Base-by-base conservation (phyloP, 108 stramenopile species). In the Skeletonema tropicum region DNA sequence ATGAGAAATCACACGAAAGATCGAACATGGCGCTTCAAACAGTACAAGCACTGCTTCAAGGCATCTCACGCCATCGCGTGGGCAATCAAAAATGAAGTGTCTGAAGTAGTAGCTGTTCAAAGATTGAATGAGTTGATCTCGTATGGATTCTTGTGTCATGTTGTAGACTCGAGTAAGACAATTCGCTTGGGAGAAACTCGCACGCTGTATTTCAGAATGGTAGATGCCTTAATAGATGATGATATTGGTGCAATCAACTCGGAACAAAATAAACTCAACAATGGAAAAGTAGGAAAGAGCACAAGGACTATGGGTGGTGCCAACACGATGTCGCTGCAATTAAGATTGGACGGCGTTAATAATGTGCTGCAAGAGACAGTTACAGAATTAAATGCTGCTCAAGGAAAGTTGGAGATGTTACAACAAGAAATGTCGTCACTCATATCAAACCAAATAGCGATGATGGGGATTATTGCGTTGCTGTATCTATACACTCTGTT, bases 11-110 rank as follows among this genome's bases (percentile, higher is more conserved):
- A 74, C 23, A 80, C 75, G 2, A 71, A 67, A 66, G 83, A 84
- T 36, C 42, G 83, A 60, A 67, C 41, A n/a, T 84, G 79, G 75
- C 68, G 74, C 15, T 76, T 80, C 64, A 80, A 81, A 62, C 63
- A 75, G 10, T 84, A 84, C 46, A 30, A 33, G 15, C 19, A 71
- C 15, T 84, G 83, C 35, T 84, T 84, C 55, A 64, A 49, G n/a
- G 35, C 74, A 32, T 46, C 74, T 13, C 79, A 81, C 57, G 79
- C 83, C 35, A 14, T 84, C 14, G 5, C 42, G 5, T 84, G 75
- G 74, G 75, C 83, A 8, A 45, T 66, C 1, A 32, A 39, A 23
- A 66, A 71, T 67, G 19, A 55, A 1, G 1, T 31, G 3, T 36
- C 67, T 3, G 77, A 79, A 64, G 9, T 12, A 11, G 17, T 70